phyloP scores from a whole-genome alignment of 305 asterid genomes.

The Fraxinus platypoda region DNA sequence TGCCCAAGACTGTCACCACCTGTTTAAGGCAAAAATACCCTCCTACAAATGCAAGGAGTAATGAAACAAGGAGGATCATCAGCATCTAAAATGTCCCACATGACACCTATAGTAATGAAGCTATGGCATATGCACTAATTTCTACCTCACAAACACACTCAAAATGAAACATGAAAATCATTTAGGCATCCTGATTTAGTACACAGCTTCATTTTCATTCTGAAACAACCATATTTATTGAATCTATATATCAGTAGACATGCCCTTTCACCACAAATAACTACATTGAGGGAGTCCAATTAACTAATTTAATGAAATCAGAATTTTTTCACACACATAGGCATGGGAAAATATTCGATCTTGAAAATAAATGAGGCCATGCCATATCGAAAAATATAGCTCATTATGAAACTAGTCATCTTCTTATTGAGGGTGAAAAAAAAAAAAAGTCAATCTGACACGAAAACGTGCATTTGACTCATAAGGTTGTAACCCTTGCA shows the following conservation, averaged over 20 bases:
- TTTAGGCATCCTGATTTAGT: neutral
- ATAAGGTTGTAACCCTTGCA: neutral
- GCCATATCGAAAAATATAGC: neutral
- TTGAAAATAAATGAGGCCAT: neutral
- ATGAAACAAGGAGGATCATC: neutral
- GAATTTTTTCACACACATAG: neutral
- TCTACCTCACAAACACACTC: neutral
- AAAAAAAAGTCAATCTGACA: neutral
- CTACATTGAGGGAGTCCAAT: neutral
- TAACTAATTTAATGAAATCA: neutral
- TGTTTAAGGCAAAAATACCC: neutral
- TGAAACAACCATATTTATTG: neutral
- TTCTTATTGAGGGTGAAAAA: neutral
- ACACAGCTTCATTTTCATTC: neutral
- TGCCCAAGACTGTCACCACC: neutral
- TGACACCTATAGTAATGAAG: neutral
- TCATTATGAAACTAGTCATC: neutral
- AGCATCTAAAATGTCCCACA: neutral
- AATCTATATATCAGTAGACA: neutral
- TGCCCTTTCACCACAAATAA: neutral
- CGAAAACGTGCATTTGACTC: neutral
- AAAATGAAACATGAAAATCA: neutral
- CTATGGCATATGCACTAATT: neutral
- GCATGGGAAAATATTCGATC: neutral
- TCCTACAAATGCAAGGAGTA: neutral